Conservation (phyloP, 805 yeast species). For the Cyberlindnera misumaiensis region DNA sequence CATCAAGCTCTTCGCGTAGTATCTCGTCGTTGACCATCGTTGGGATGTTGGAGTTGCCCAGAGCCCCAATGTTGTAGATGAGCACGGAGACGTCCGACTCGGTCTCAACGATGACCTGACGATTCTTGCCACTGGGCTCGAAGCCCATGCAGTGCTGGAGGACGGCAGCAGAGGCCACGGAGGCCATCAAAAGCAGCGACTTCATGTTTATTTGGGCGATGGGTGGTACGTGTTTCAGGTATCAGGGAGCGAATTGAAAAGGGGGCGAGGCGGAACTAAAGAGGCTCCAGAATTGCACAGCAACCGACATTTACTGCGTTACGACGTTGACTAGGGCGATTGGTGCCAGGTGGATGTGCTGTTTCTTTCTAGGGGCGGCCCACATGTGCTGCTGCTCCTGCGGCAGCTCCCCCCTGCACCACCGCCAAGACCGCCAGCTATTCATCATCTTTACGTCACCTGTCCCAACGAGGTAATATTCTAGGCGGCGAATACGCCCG, state of each 20-base stretch:
- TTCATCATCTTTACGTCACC: too few relatives aligned
- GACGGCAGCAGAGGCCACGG: slow-evolving; percentile 4
- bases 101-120: neutral
- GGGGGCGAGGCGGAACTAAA: too few relatives aligned
- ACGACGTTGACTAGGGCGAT: too few relatives aligned
- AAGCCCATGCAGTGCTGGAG: slow-evolving; percentile 6
- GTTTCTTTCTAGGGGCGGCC: too few relatives aligned
- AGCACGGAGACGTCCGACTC: slow-evolving; percentile 7
- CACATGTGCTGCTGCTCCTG: too few relatives aligned
- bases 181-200: neutral
- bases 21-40: slow-evolving; percentile 2
- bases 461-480: too few relatives aligned
- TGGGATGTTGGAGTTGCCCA: slow-evolving; percentile 11
- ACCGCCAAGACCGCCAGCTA: too few relatives aligned
- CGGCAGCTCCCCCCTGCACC: too few relatives aligned
- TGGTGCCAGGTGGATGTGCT: too few relatives aligned
- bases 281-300: too few relatives aligned
- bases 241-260: too few relatives aligned
- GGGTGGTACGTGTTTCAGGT: neutral
- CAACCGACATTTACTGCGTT: too few relatives aligned
- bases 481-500: slow-evolving; percentile 6
- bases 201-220: neutral
- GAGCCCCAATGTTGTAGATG: slow-evolving; percentile 9
- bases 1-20: slow-evolving; percentile 3
- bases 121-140: slow-evolving; percentile 2